Percentiles rank a stretch among this genome's conserved stretches.
These are phyloP conservation scores for Thuidium tamariscinum DNA, from an alignment of 225 moss, liverwort and hornwort genomes.

Conservation along the genomic window DNA sequence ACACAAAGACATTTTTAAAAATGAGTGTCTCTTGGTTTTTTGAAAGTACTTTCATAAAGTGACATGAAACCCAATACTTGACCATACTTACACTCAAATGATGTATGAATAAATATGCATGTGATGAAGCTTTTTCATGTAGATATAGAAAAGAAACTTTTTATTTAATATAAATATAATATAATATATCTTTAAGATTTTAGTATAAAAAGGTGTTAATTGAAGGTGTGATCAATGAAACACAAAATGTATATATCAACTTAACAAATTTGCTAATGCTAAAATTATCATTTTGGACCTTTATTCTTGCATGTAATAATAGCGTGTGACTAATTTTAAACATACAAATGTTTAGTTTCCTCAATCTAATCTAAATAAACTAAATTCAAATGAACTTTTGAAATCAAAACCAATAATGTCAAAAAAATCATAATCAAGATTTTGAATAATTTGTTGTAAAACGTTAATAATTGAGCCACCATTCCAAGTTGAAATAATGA, in stretches of 20 bases:
- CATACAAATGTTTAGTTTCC: too few relatives aligned
- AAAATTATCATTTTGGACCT: background rate
- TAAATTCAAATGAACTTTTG: background rate
- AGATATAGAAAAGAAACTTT: too few relatives aligned
- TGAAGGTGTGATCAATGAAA: background rate
- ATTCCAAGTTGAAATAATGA: slow-evolving; percentile 8
- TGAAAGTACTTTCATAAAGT: background rate
- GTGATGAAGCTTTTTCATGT: background rate
- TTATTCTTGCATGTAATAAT: background rate
- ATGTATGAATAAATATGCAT: too few relatives aligned
- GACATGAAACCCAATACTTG: background rate
- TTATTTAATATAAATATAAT: too few relatives aligned
- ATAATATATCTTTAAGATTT: background rate
- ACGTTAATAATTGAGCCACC: background rate
- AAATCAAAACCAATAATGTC: slow-evolving; percentile 12
- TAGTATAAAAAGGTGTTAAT: background rate
- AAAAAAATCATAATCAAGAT: background rate
- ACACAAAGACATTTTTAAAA: background rate
- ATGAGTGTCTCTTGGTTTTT: background rate
- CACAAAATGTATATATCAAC: background rate
- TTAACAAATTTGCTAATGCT: rapidly evolving
- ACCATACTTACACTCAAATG: too few relatives aligned
- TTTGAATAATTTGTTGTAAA: background rate
- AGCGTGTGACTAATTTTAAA: background rate
- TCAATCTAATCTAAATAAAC: background rate